Percentiles rank a stretch among this genome's conserved stretches.
Conservation (phyloP, 1,284 basidiomycete species). For the Moniliella sp. region DNA sequence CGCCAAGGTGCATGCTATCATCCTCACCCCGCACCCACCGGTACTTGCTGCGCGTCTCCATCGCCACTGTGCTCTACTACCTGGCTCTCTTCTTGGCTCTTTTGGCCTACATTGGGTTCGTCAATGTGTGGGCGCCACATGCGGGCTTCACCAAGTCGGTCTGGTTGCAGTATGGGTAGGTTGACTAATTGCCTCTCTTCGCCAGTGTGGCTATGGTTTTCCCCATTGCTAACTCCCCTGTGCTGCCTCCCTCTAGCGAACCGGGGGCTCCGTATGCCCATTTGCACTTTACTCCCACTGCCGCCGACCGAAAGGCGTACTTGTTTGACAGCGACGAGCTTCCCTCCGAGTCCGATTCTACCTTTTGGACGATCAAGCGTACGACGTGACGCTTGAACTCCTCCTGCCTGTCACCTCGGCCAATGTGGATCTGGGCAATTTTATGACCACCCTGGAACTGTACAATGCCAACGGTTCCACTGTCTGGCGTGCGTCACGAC, state of each 20-base stretch:
- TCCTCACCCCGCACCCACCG: conserved; percentile 23
- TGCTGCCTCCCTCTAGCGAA: too few species aligned
- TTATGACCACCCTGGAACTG: conserved; percentile 23
- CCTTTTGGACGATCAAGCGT: conserved; percentile 23
- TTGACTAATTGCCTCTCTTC: too few species aligned
- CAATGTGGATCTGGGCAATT: conserved; percentile 25
- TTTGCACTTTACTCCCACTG: too few species aligned
- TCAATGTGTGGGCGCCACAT: conserved; percentile 26
- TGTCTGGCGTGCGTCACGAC: too few species aligned
- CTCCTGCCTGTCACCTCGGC: conserved; percentile 18
- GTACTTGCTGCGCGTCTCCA: conserved; percentile 14
- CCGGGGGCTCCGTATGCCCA: too few species aligned
- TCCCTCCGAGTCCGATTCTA: too few species aligned
- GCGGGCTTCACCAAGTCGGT: conserved; percentile 17
- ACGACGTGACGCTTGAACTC: conserved; percentile 27
- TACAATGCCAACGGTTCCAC: conserved; percentile 2
- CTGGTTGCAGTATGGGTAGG: conserved; percentile 18
- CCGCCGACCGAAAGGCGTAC: too few species aligned
- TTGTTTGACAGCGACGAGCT: too few species aligned
- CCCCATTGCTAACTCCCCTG: too few species aligned
- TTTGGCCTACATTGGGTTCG: conserved; percentile 25
- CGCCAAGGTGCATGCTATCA: conserved; percentile 14
- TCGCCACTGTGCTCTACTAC: conserved; percentile 17
- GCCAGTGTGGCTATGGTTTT: too few species aligned
- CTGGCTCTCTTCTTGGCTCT: conserved; percentile 15